Evolutionary conservation across 257 asterid genomes (phyloP).

Genomic region (Nemophila menziesii): DNA sequence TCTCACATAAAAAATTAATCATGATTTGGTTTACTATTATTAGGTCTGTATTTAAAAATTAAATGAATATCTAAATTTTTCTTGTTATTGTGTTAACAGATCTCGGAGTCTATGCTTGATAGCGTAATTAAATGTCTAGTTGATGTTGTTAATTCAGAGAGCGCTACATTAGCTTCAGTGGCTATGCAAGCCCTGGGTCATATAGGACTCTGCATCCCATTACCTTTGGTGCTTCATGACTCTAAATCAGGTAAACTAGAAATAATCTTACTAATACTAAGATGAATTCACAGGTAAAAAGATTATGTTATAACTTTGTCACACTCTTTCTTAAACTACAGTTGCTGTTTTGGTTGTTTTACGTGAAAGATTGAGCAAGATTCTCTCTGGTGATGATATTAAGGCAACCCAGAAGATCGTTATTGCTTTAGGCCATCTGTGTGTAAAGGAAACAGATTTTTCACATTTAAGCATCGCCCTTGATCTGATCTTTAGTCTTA

Average conservation of each 20-base stretch:
- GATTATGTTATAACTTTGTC: neutral
- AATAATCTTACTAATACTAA: slow-evolving; percentile 8
- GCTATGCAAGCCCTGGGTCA: slow-evolving; percentile 96
- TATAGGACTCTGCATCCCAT: slow-evolving; percentile 68
- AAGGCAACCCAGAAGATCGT: slow-evolving; percentile 76
- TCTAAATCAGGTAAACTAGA: slow-evolving; percentile 47
- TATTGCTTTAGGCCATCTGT: slow-evolving; percentile 86
- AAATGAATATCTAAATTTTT: too few species aligned
- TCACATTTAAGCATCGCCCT: slow-evolving; percentile 57
- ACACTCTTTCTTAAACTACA: slow-evolving; percentile 27
- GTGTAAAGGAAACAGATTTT: slow-evolving; percentile 56
- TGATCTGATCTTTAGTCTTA: slow-evolving; percentile 81
- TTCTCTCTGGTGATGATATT: slow-evolving; percentile 73
- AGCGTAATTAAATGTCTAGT: slow-evolving; percentile 65
- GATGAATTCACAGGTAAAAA: neutral
- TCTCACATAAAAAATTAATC: neutral
- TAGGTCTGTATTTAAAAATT: too few species aligned
- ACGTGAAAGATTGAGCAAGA: slow-evolving; percentile 55
- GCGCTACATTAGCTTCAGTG: slow-evolving; percentile 62
- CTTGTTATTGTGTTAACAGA: slow-evolving; percentile 29
- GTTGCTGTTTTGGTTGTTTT: slow-evolving; percentile 50
- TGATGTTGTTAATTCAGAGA: slow-evolving; percentile 53
- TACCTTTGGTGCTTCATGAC: slow-evolving; percentile 58
- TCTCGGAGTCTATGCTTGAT: slow-evolving; percentile 61
- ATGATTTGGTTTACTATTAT: neutral